Conservation (phyloP, 1,284 basidiomycete species). For the Schizopora paradoxa region DNA sequence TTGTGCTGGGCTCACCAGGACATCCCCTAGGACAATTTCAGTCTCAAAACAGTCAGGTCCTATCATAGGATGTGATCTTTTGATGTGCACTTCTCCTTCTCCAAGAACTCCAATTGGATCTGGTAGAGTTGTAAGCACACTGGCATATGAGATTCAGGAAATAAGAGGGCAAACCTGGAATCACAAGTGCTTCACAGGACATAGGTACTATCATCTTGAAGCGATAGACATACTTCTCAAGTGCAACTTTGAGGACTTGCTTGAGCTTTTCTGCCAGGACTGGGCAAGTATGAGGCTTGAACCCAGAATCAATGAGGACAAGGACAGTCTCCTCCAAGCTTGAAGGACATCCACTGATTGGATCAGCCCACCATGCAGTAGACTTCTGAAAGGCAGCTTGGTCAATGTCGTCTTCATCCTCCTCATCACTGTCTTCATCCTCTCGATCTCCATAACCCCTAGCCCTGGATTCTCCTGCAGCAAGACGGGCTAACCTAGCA, state of each 20-base stretch:
- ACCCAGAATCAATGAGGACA: slow-evolving; percentile 34
- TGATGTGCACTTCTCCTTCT: slow-evolving; percentile 36
- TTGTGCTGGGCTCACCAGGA: slow-evolving; percentile 33
- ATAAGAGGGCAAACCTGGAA: slow-evolving; percentile 32
- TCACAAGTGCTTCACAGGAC: slow-evolving; percentile 37
- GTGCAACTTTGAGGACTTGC: slow-evolving; percentile 28
- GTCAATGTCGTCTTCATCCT: slow-evolving; percentile 16
- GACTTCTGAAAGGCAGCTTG: slow-evolving; percentile 4
- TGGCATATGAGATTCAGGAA: not conserved
- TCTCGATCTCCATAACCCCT: slow-evolving; percentile 29
- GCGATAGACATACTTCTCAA: slow-evolving; percentile 24
- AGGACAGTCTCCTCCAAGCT: slow-evolving; percentile 37
- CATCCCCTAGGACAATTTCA: slow-evolving; percentile 34
- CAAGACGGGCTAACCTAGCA: slow-evolving; percentile 38
- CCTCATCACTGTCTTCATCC: slow-evolving; percentile 8
- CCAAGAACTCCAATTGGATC: slow-evolving; percentile 34
- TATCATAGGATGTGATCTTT: slow-evolving; percentile 23
- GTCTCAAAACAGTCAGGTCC: slow-evolving; percentile 26
- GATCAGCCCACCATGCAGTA: slow-evolving; percentile 26
- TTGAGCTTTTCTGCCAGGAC: slow-evolving; percentile 34
- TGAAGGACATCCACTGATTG: slow-evolving; percentile 36
- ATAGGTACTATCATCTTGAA: slow-evolving; percentile 30
- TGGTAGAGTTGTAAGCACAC: slow-evolving; percentile 17
- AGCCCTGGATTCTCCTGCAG: slow-evolving; percentile 38
- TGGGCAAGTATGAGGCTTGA: slow-evolving; percentile 29